Percentiles rank a stretch among this genome's conserved stretches.
These are phyloP conservation scores for Debaryomyces udenii DNA, from an alignment of 1,139 yeast genomes.

Conservation along the genomic window DNA sequence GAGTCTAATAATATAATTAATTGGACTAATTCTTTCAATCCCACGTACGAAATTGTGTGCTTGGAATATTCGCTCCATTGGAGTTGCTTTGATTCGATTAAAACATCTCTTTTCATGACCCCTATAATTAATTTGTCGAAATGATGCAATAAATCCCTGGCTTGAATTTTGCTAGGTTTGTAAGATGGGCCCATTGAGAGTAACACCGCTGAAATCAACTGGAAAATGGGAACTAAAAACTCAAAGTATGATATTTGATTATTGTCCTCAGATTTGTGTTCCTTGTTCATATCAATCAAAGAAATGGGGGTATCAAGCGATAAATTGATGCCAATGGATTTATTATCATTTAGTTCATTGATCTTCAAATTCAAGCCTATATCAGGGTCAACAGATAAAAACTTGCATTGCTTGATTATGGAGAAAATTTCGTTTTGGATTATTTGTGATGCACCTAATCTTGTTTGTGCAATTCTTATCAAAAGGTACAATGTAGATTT, in stretches of 20 bases:
- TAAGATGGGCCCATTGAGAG: constrained; percentile 82
- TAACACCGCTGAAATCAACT: constrained; percentile 66
- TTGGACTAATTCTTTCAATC: constrained; percentile 54
- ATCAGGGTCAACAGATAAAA: constrained; percentile 76
- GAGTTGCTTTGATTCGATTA: constrained; percentile 33
- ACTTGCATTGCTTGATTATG: constrained; percentile 57
- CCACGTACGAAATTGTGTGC: constrained; percentile 27
- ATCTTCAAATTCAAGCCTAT: constrained; percentile 59
- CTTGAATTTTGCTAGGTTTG: constrained; percentile 60
- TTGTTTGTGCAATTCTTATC: constrained; percentile 73
- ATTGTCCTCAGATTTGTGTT: constrained; percentile 20
- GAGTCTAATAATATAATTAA: constrained; percentile 61
- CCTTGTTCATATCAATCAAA: constrained; percentile 24
- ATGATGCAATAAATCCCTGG: constrained; percentile 52
- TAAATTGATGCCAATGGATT: constrained; percentile 40
- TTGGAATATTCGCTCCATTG: constrained; percentile 22
- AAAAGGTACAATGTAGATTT: constrained; percentile 71
- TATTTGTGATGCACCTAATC: constrained; percentile 75
- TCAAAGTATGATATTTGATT: constrained; percentile 61
- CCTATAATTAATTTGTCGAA: constrained; percentile 64
- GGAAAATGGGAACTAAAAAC: constrained; percentile 76
- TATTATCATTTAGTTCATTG: constrained; percentile 27
- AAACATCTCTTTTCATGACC: constrained; percentile 68
- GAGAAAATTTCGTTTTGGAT: constrained; percentile 74
- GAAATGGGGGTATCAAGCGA: constrained; percentile 56